Percentiles rank a stretch among this genome's conserved stretches.
phyloP scores from a whole-genome alignment of 208 protist species.

The Leishmania aethiopica region DNA sequence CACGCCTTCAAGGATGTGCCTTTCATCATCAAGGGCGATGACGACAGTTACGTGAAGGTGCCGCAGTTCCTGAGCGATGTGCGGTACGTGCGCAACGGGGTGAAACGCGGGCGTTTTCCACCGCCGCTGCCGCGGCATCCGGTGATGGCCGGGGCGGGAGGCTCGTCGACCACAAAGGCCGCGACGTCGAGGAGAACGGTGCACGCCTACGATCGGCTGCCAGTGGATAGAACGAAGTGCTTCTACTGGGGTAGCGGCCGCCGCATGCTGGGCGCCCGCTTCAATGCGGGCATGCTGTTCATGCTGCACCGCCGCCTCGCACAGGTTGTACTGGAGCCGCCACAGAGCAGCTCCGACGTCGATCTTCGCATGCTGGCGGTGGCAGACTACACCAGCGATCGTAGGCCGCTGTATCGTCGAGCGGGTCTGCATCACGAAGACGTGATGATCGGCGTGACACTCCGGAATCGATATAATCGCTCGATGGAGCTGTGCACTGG shows the following conservation, averaged over 20 bases:
- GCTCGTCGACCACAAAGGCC: not conserved
- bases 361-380: not conserved
- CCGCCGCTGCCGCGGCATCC: not conserved
- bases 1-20: slow-evolving; percentile 32
- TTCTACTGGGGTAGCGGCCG: slow-evolving; percentile 31
- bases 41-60: slow-evolving; percentile 58
- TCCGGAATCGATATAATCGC: not conserved
- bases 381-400: not conserved
- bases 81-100: slow-evolving; percentile 9
- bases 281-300: slow-evolving; percentile 18
- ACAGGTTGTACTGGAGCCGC: slow-evolving; percentile 6
- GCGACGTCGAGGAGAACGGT: not conserved
- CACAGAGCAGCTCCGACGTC: not conserved
- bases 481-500: not conserved
- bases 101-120: not conserved
- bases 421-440: slow-evolving; percentile 9
- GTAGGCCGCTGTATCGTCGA: not conserved
- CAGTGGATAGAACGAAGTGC: not conserved
- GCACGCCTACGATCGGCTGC: not conserved
- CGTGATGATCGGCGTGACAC: not conserved
- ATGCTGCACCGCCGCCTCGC: slow-evolving; percentile 12
- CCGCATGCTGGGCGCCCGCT: not conserved
- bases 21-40: slow-evolving; percentile 59
- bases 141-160: not conserved
- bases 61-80: slow-evolving; percentile 56